These are phyloP conservation scores for Gracilaria domingensis DNA, from an alignment of 23 red algal species.

Conservation along the genomic window DNA sequence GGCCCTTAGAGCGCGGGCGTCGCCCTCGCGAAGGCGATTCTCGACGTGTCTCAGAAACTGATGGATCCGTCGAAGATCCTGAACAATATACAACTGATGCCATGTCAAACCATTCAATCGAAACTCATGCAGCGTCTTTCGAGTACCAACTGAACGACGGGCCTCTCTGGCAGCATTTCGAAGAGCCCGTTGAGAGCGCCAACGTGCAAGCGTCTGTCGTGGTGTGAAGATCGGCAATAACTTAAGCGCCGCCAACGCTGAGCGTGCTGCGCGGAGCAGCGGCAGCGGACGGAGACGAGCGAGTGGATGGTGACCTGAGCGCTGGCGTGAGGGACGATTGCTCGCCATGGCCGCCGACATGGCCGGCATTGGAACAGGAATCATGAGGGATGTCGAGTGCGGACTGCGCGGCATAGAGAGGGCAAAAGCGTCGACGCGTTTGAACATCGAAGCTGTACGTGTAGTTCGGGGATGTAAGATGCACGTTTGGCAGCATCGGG, in stretches of 20 bases:
- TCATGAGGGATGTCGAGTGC: background rate
- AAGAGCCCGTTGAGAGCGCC: slow-evolving; percentile 56
- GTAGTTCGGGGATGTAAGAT: too few relatives aligned
- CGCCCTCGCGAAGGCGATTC: background rate
- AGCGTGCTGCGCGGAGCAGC: slow-evolving; percentile 25
- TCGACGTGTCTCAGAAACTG: slow-evolving; percentile 20
- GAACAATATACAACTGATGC: slow-evolving; percentile 51
- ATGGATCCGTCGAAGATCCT: slow-evolving; percentile 60
- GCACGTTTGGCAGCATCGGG: too few relatives aligned
- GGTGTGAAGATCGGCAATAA: slow-evolving; percentile 42
- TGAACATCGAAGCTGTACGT: too few relatives aligned
- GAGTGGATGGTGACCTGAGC: background rate
- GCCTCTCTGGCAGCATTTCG: slow-evolving; percentile 35
- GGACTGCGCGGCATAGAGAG: too few relatives aligned
- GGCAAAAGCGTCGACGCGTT: too few relatives aligned
- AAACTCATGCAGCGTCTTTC: background rate
- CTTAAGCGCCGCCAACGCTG: slow-evolving; percentile 38
- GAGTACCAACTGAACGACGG: too few relatives aligned
- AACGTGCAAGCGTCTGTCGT: slow-evolving; percentile 23
- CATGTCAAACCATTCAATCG: slow-evolving; percentile 61
- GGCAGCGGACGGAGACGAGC: slow-evolving; percentile 12
- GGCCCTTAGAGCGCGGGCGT: background rate
- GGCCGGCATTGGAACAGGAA: background rate
- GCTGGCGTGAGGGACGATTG: background rate
- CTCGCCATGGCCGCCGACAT: background rate